A percentile compares a stretch with the other conserved stretches of the same genome.
Evolutionary conservation across 1,139 yeast species (phyloP).

Genomic region (Hansenula anomala): DNA sequence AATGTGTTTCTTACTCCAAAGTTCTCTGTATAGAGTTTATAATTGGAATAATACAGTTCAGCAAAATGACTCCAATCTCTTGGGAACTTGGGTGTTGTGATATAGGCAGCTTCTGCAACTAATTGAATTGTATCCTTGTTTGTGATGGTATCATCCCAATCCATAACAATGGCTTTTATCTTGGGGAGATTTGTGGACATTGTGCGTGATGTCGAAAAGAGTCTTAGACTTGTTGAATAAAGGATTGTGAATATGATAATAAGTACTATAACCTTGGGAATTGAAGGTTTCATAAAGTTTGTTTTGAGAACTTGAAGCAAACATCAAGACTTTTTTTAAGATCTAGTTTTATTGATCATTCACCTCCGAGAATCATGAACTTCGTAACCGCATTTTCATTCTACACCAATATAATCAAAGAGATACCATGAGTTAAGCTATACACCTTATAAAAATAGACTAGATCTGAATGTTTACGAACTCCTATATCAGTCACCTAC

Average conservation of each 20-base stretch:
- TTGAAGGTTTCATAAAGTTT: too few relatives aligned
- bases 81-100: conserved; percentile 29
- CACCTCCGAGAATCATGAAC: too few relatives aligned
- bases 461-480: conserved; percentile 17
- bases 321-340: too few relatives aligned
- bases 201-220: neutral
- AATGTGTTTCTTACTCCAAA: conserved; percentile 25
- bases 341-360: too few relatives aligned
- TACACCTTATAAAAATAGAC: too few relatives aligned
- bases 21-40: conserved; percentile 21
- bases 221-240: neutral
- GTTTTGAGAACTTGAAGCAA: too few relatives aligned
- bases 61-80: conserved; percentile 44
- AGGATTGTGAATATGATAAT: neutral
- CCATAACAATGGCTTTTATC: conserved; percentile 35
- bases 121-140: conserved; percentile 48
- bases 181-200: conserved; percentile 5
- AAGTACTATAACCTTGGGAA: too few relatives aligned
- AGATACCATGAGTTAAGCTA: too few relatives aligned
- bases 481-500: conserved; percentile 27
- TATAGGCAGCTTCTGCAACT: conserved; percentile 48
- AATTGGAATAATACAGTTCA: conserved; percentile 39
- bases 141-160: conserved; percentile 75
- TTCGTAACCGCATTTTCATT: too few relatives aligned
- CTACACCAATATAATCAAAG: too few relatives aligned